Evolutionary conservation across 1,139 yeast genomes (phyloP), one percentile per base, ranked within the genome.

Genomic region (Spathaspora jeffriesii): DNA sequence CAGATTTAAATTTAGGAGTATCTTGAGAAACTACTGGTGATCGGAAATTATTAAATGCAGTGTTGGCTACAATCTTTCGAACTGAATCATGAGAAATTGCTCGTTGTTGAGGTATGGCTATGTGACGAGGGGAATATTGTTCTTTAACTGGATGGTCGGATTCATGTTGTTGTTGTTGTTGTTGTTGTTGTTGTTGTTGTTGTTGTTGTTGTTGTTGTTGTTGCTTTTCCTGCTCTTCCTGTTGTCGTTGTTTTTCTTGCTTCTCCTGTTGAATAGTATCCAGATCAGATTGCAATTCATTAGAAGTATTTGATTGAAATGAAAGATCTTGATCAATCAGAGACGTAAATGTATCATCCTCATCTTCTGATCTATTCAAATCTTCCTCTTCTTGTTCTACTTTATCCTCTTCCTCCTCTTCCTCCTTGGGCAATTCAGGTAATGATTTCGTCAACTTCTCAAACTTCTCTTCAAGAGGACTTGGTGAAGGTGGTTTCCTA

Each of bases 1-100:
- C 28, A 25, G 10, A 4, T 25, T 25, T 36, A 42, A 44, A 46
- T 38, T 43, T 46, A 18, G 46, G 48, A 31, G 42, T 41, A n/a
- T 47, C 45, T 2, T 40, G n/a, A 11, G 46, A 49, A 30, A 40
- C 38, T 18, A 58, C 50, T 10, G 58, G 49, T 4, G 61, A 52
- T 53, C 77, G 65, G 45, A 74, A 71, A 46, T 70, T 71, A 53
- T 61, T 72, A 56, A 71, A 74, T 1, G 76, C 78, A 1, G 79
- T 74, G 48, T 73, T 73, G 34, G 71, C 67, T 0, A 67, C 49
- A 20, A 52, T 41, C n/a, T 43, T 50, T 27, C 43, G 40, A 17
- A 50, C 38, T 14, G 52, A 49, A 34, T 31, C 41, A 20, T 28
- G 14, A 2, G 38, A 34, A 2, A 31, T 14, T 8, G 25, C 21